Conservation (phyloP, 1,139 yeast species). For the Hansenula sp. region DNA sequence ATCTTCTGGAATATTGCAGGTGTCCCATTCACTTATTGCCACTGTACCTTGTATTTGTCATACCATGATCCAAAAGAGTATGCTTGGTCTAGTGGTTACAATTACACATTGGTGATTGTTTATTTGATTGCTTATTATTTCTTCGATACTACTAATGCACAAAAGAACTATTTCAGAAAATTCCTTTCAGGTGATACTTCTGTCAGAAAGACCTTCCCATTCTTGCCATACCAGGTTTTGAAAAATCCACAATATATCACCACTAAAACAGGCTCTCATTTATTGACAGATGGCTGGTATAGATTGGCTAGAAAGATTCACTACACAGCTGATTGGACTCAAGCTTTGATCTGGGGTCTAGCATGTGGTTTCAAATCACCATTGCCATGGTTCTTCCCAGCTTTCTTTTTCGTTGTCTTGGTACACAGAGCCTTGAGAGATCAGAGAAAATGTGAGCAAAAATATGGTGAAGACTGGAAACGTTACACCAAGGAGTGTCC, state of each 20-base stretch:
- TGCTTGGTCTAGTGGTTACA: slow-evolving; percentile 61
- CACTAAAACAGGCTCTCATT: slow-evolving; percentile 78
- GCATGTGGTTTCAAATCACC: slow-evolving; percentile 85
- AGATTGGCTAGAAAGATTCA: slow-evolving; percentile 88
- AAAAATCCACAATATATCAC: slow-evolving; percentile 80
- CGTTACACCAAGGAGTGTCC: slow-evolving; percentile 86
- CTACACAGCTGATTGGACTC: slow-evolving; percentile 91
- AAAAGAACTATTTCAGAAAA: slow-evolving; percentile 91
- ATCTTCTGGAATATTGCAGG: slow-evolving; percentile 99
- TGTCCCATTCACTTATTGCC: slow-evolving; percentile 97
- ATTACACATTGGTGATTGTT: slow-evolving; percentile 48
- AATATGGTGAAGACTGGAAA: slow-evolving; percentile 95
- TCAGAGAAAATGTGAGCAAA: slow-evolving; percentile 72
- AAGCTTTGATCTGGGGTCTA: slow-evolving; percentile 88
- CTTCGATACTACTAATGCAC: slow-evolving; percentile 94
- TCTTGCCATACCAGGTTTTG: slow-evolving; percentile 77
- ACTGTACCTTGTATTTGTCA: slow-evolving; percentile 78
- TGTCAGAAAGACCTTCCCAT: slow-evolving; percentile 87
- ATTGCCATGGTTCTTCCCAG: slow-evolving; percentile 95
- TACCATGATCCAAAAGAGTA: slow-evolving; percentile 84
- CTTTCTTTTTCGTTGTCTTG: slow-evolving; percentile 81
- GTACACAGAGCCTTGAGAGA: slow-evolving; percentile 89
- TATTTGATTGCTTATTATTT: slow-evolving; percentile 77
- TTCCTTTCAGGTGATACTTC: slow-evolving; percentile 73
- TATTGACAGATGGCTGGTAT: slow-evolving; percentile 94